Evolutionary conservation across 169 alveolate species (phyloP).

Genomic region (Eimeria necatrix): DNA sequence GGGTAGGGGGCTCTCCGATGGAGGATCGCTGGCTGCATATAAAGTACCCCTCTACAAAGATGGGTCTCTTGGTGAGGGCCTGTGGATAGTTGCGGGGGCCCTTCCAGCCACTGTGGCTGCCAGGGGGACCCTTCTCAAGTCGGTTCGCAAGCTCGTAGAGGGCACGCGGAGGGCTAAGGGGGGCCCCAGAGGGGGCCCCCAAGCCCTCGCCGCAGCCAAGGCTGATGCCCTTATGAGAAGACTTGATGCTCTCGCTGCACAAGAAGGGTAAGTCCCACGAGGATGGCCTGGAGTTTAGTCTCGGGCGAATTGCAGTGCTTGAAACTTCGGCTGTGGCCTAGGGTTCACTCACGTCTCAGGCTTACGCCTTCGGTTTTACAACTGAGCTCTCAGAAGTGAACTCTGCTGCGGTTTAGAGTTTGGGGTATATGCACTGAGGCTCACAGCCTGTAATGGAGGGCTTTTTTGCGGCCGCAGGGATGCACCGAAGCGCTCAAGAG

Average conservation of each 20-base stretch:
- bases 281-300: too few species aligned
- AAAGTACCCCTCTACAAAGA: slow-evolving; percentile 29
- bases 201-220: background rate
- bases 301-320: too few species aligned
- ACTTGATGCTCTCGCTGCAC: slow-evolving; percentile 13
- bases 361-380: background rate
- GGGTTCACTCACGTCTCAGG: background rate
- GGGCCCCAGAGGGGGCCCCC: background rate
- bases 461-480: background rate
- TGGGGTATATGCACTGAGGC: background rate
- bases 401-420: background rate
- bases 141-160: background rate
- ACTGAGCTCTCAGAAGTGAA: too few species aligned
- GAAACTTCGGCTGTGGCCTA: too few species aligned
- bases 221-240: background rate
- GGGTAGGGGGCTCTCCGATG: background rate
- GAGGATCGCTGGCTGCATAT: background rate
- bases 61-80: background rate
- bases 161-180: background rate
- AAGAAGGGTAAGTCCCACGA: background rate
- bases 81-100: slow-evolving; percentile 45
- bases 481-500: background rate
- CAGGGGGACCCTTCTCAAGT: slow-evolving; percentile 2
- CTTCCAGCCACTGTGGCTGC: slow-evolving; percentile 1
- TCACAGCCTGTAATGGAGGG: background rate